phyloP scores from a whole-genome alignment of 768 basidiomycete genomes.

The Leccinum barrowsii region DNA sequence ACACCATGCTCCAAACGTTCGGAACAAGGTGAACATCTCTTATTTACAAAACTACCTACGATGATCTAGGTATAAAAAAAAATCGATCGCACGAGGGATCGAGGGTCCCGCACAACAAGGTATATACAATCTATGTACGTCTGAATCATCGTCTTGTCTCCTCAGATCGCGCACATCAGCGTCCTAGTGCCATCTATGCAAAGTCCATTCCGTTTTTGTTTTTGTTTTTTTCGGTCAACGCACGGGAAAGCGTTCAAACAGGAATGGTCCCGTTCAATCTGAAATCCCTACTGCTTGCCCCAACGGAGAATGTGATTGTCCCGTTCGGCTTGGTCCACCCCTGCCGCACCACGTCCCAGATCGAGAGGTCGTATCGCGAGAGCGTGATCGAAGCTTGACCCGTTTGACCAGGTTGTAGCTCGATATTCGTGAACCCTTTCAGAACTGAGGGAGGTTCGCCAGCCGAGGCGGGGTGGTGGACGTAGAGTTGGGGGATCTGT shows the following conservation, averaged over 20 bases:
- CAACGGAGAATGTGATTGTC: constrained; percentile 57
- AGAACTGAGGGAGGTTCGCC: constrained; percentile 71
- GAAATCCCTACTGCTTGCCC: constrained; percentile 64
- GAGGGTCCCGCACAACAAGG: not conserved
- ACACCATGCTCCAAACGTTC: too few relatives aligned
- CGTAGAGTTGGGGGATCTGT: constrained; percentile 72
- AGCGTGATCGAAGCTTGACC: constrained; percentile 50
- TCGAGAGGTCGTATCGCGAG: constrained; percentile 65
- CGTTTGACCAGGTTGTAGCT: constrained; percentile 45
- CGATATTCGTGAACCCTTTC: constrained; percentile 64
- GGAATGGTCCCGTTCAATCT: constrained; percentile 45
- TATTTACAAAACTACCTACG: not conserved
- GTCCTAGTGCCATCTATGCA: not conserved
- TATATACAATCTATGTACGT: not conserved
- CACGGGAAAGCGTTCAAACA: constrained; percentile 3
- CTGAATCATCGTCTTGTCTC: not conserved
- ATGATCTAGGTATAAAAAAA: not conserved
- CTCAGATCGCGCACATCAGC: not conserved
- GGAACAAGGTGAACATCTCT: too few relatives aligned
- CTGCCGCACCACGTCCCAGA: constrained; percentile 74
- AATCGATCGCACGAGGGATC: not conserved
- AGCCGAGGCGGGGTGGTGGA: constrained; percentile 60
- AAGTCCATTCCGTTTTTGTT: not conserved
- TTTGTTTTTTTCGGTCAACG: not conserved
- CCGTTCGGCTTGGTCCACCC: constrained; percentile 73